These are phyloP conservation scores for Fusarium tjaetaba DNA, from an alignment of 2,329 filamentous ascomycete species.

Conservation along the genomic window DNA sequence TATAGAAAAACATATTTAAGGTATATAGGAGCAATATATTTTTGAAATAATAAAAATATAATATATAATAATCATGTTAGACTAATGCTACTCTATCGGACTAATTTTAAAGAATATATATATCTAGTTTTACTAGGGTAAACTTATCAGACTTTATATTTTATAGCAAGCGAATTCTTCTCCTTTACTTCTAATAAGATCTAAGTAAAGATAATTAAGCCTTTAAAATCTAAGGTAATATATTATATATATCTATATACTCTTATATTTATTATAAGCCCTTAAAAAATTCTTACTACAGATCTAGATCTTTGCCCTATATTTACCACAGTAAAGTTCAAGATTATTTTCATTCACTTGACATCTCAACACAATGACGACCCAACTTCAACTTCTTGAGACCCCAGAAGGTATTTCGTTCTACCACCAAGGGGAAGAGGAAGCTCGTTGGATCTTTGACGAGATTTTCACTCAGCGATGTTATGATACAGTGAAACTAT, in stretches of 20 bases:
- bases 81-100: too few relatives aligned
- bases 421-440: neutral
- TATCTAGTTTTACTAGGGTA: too few relatives aligned
- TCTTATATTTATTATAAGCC: fast-evolving
- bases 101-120: too few relatives aligned
- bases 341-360: neutral
- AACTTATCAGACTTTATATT: too few relatives aligned
- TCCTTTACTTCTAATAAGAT: too few relatives aligned
- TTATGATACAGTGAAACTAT: neutral
- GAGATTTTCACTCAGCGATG: neutral
- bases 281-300: fast-evolving
- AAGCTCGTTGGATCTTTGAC: neutral
- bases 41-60: too few relatives aligned
- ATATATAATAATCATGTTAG: too few relatives aligned
- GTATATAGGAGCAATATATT: too few relatives aligned
- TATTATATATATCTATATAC: neutral
- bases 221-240: too few relatives aligned
- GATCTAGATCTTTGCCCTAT: neutral
- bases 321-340: neutral
- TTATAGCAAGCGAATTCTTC: too few relatives aligned
- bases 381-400: neutral
- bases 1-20: too few relatives aligned
- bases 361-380: neutral
- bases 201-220: too few relatives aligned
- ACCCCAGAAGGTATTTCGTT: neutral